phyloP scores from a whole-genome alignment of 2,329 filamentous ascomycete genomes.

The Botrytis fragariae region DNA sequence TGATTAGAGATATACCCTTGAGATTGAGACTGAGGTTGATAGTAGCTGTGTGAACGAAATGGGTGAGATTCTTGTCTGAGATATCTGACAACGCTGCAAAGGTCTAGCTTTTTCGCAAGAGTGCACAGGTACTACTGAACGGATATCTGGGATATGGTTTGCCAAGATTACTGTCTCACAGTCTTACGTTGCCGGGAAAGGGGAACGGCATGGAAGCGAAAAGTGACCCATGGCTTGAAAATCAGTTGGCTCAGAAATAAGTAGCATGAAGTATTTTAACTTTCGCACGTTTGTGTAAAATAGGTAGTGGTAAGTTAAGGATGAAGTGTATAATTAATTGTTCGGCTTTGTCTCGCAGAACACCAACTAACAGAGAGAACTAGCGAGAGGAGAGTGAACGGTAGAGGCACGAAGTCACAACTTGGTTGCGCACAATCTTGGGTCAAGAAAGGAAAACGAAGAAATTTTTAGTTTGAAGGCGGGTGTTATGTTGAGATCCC shows the following conservation, averaged over 20 bases:
- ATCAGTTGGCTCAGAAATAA: background rate
- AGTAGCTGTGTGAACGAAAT: background rate
- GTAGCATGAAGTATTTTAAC: background rate
- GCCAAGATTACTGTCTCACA: background rate
- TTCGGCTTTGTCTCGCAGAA: background rate
- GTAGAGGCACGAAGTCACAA: background rate
- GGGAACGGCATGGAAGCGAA: background rate
- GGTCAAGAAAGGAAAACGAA: background rate
- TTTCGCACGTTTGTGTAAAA: background rate
- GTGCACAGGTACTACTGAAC: background rate
- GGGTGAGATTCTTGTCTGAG: background rate
- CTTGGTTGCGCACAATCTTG: background rate
- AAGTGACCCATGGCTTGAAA: background rate
- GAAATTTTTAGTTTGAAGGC: background rate
- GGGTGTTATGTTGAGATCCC: background rate
- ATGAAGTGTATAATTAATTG: background rate
- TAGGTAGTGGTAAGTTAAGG: background rate
- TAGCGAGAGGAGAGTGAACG: background rate
- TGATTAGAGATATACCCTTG: conserved; percentile 19
- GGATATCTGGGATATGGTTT: background rate
- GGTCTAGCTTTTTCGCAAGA: background rate
- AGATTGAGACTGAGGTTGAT: background rate
- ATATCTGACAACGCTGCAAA: background rate
- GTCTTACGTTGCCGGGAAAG: background rate
- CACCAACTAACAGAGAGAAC: background rate